Conservation (phyloP, 768 basidiomycete genomes). For the Daedaleopsis sinensis region DNA sequence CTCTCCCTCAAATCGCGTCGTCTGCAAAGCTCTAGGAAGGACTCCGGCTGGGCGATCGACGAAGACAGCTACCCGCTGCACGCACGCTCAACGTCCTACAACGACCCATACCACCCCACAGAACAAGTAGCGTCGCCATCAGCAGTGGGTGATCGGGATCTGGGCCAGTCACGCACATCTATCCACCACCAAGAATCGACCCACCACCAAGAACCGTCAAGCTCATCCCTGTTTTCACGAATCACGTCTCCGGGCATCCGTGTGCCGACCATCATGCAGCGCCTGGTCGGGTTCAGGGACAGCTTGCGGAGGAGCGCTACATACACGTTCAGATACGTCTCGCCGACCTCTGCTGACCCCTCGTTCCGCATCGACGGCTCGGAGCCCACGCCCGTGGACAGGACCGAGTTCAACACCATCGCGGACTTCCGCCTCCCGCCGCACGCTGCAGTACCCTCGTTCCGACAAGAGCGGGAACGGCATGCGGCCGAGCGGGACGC, state of each 20-base stretch:
- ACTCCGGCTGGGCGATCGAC: constrained; percentile 19
- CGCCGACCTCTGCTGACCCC: constrained; percentile 13
- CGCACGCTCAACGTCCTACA: background rate
- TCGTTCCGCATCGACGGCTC: constrained; percentile 17
- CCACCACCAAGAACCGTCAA: constrained; percentile 9
- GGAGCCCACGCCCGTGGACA: background rate
- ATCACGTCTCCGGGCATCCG: constrained; percentile 7
- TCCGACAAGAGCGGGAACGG: background rate
- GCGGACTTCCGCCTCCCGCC: background rate
- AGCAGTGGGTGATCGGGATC: background rate
- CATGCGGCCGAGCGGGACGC: background rate
- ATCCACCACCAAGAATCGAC: constrained; percentile 3
- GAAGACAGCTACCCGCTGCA: background rate
- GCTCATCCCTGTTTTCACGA: constrained; percentile 11
- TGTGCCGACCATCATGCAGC: constrained; percentile 17
- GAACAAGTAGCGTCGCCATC: background rate
- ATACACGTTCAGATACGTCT: constrained; percentile 17
- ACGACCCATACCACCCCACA: constrained; percentile 1
- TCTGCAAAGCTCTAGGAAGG: constrained; percentile 10
- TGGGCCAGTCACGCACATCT: constrained; percentile 4
- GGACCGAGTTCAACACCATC: background rate
- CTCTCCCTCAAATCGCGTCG: constrained; percentile 3
- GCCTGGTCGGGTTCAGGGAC: constrained; percentile 12
- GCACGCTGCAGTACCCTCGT: background rate
- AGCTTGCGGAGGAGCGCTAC: constrained; percentile 12